phyloP scores from a whole-genome alignment of 768 basidiomycete species.

The Mycena rebaudengoi region DNA sequence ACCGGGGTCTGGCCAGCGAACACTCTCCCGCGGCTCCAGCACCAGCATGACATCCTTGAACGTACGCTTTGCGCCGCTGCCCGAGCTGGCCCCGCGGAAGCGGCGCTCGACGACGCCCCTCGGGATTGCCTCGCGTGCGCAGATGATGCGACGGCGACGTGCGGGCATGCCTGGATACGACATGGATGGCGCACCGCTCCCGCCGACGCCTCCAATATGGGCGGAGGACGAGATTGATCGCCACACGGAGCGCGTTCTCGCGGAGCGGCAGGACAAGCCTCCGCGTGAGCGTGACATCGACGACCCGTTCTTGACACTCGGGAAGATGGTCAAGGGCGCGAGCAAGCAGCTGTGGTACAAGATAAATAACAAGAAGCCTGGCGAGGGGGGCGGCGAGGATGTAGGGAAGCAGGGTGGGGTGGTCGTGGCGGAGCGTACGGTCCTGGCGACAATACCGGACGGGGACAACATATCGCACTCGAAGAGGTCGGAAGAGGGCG shows the following conservation, averaged over 20 bases:
- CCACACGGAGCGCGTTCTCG: conserved; percentile 36
- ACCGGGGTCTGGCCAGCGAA: conserved; percentile 1
- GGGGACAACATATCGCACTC: conserved; percentile 16
- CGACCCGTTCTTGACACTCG: conserved; percentile 58
- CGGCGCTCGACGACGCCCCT: conserved; percentile 59
- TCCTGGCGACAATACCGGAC: conserved; percentile 23
- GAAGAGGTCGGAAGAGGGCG: conserved; percentile 35
- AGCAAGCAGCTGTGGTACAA: conserved; percentile 60
- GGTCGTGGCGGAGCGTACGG: conserved; percentile 25
- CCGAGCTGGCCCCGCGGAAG: conserved; percentile 57
- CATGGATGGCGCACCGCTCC: conserved; percentile 28
- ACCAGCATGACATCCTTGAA: conserved; percentile 35
- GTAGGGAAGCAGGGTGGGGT: conserved; percentile 24
- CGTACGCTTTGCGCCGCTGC: conserved; percentile 69
- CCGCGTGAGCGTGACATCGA: conserved; percentile 40
- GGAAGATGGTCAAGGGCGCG: conserved; percentile 60
- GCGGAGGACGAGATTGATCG: conserved; percentile 49
- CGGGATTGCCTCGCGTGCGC: conserved; percentile 59
- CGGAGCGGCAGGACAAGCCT: conserved; percentile 2
- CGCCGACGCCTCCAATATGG: conserved; percentile 44
- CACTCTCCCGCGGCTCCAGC: conserved; percentile 8
- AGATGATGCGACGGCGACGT: conserved; percentile 48
- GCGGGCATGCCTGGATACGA: conserved; percentile 24
- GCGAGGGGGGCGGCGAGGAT: conserved; percentile 20
- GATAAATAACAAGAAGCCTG: conserved; percentile 49